Base-by-base conservation (phyloP, 768 basidiomycete species). In the Atractiella rhizophila region DNA sequence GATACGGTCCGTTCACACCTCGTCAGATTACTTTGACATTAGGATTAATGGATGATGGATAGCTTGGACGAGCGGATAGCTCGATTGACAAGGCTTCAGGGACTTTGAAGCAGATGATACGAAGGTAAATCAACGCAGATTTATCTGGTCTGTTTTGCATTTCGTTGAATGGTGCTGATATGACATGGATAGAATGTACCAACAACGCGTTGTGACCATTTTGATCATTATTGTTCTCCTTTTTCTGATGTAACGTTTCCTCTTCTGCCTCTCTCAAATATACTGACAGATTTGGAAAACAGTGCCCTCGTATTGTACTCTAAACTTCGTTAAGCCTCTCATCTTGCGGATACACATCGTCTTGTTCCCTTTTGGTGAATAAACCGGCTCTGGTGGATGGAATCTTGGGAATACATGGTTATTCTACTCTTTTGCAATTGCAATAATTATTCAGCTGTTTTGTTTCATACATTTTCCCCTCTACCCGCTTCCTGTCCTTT, bases 31-130 rank as follows among this genome's bases (percentile, higher is more conserved):
- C 15, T 34, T 40, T 29, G 3, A 26, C 33, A 27, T 40, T 47
- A 11, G 42, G 24, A 12, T 11, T 5, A 1, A 13, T 15, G 12
- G 15, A 6, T 33, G 5, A 20, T 28, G 9, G 1, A 23, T 13
- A 88, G 83, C 68, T 98, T 26, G 68, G 71, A 50, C 68, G 74
- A 31, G 85, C 88, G 26, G 86, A 94, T 54, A 66, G 67, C 16
- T 74, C 77, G 4, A 85, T 98, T 53, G 82, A 86, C 59, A 69
- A 78, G 28, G 88, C 91, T 23, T 75, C 81, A 3, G 74, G 74
- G 11, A 96, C 86, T 31, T 61, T 98, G 37, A 88, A 76, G 64
- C 76, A 77, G 60, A 96, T 96, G 88, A 76, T 94, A 42, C 68
- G 76, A 63, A 73, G 81, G 91, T 91, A 59, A 50, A 74, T 63